Base-by-base conservation (phyloP, 1,284 basidiomycete species). In the Fistulinella cinereoalba region DNA sequence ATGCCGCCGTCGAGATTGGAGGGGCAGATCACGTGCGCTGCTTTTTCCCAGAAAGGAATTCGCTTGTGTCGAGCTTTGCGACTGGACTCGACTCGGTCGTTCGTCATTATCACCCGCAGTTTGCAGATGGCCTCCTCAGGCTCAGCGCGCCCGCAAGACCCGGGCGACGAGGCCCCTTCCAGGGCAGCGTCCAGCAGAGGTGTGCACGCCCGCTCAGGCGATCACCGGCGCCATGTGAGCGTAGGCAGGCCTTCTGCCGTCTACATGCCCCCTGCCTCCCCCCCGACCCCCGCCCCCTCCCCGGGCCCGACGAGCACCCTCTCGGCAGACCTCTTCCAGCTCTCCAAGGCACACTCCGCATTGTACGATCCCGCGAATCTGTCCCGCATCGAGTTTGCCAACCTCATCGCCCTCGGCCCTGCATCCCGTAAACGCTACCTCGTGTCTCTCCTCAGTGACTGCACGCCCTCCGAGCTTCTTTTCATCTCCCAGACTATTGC, bases 401-500 rank as follows among this genome's bases (percentile, higher is more conserved):
- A 58, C 29, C 68, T 75, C 33, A 60, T 56, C 12, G 55, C 59
- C 23, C 57, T 68, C 5, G 66, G 65, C 11, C 66, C 75, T 4
- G 46, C 69, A 18, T 63, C 73, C 8, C 79, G 88, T 22, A 77
- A 78, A 52, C 71, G 76, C 33, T 83, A 85, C 55, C 77, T 95
- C 34, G 62, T 76, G 13, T 67, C 79, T 2, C 69, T 94, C 33
- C 72, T 93, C 8, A 67, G 72, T 34, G 75, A 82, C 37, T 85
- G 91, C 56, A 78, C 80, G 2, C 77, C 85, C 3, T 72, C 81
- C 9, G 92, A 97, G 59, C 82, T 97, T 12, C 75, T 89, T 13
- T 88, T 86, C 62, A 76, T 97, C 46, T 88, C 88, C 0, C 76
- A 76, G 9, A 75, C 74, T 44, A 87, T 97, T 63, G 75, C 83